phyloP scores from a whole-genome alignment of 495 filamentous ascomycete species.

The Penicillium nucicola region DNA sequence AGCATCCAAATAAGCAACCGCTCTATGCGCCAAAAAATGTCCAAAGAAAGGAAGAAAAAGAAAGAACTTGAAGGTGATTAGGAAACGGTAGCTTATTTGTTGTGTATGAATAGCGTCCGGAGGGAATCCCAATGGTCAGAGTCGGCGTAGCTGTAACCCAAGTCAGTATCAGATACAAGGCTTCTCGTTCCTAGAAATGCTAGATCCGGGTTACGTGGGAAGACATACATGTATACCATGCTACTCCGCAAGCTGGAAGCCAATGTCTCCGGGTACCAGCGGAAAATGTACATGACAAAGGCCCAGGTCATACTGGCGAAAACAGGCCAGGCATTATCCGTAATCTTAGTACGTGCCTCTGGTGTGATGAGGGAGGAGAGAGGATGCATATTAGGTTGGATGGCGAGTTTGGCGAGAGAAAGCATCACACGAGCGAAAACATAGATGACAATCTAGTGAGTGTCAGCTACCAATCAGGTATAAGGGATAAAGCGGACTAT shows the following conservation, averaged over 20 bases:
- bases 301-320: constrained; percentile 92
- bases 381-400: constrained; percentile 58
- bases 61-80: constrained; percentile 7
- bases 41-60: constrained; percentile 18
- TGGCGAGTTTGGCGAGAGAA: constrained; percentile 74
- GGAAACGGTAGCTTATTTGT: constrained; percentile 56
- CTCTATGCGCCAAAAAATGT: constrained; percentile 32
- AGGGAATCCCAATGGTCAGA: constrained; percentile 82
- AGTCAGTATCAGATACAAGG: constrained; percentile 17
- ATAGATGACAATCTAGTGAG: constrained; percentile 78
- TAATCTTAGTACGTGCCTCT: constrained; percentile 48
- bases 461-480: not conserved
- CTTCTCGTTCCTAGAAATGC: not conserved
- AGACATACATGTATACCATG: constrained; percentile 94
- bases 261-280: constrained; percentile 84
- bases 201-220: not conserved
- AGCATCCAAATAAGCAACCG: constrained; percentile 17
- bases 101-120: constrained; percentile 75
- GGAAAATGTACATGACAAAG: constrained; percentile 91
- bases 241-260: constrained; percentile 89
- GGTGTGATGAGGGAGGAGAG: constrained; percentile 41
- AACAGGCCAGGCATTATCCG: constrained; percentile 76
- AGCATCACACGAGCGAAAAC: constrained; percentile 91
- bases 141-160: constrained; percentile 55
- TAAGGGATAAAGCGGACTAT: no score